Base-by-base conservation (phyloP, 805 yeast species). In the Zygoascus flipseniorum region DNA sequence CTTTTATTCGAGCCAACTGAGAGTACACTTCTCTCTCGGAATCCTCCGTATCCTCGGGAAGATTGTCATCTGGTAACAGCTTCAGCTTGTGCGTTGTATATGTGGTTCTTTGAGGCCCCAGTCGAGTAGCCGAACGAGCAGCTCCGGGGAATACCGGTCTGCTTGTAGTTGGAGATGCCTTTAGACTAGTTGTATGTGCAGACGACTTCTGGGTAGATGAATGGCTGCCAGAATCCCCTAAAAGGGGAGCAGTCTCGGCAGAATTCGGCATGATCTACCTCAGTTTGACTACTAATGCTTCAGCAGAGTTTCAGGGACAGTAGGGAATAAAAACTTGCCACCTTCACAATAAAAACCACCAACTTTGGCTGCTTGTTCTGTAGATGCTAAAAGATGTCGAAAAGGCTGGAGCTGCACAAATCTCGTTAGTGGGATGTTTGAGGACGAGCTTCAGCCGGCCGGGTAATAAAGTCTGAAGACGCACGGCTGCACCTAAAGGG, bases 1-100 rank as follows among this genome's bases (percentile, higher is more conserved):
- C 97, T 35, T 84, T 88, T 58, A 90, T 90, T 56, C 85, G 77
- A 52, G 83, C 79, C 10, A 87, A 89, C 64, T 90, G 95, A 0
- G 96, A 85, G 65, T 88, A 86, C 5, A 88, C 89, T 48, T 81
- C 83, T 48, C 78, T 64, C 58, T 65, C 67, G 31, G 66, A 75
- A 16, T 65, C 73, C 28, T 66, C 60, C 26, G 49, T 43, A 26
- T 39, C 47, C 10, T 55, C 58, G 9, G 54, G 50, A 31, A 56
- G 47, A 23, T 51, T 50, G 41, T 65, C 69, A 14, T 72, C 89
- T 0, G 99, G 99, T 52, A 92, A 84, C 47, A 92, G 71, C 13
- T 90, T 97, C 60, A 92, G 76, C 65, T 87, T 86, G 65, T 92
- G 96, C 0, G 96, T 84, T 0, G 89, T 85, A 62, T 85, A 88